These are phyloP conservation scores for Cinnamomum chago DNA, from an alignment of 164 flowering plant genomes.

Conservation along the genomic window DNA sequence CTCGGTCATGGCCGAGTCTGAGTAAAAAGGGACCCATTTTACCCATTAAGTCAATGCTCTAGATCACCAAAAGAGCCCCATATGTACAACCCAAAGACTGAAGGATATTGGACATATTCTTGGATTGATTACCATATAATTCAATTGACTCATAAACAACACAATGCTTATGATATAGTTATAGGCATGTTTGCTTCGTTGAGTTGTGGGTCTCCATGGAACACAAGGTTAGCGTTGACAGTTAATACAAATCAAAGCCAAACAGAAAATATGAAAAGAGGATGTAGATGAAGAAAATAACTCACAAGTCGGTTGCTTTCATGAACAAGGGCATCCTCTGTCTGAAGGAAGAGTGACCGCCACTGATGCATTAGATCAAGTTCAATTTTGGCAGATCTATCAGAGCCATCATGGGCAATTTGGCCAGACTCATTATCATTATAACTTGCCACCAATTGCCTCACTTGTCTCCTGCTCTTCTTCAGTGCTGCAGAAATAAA, in stretches of 20 bases:
- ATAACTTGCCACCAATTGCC: constrained; percentile 36
- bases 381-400: constrained; percentile 39
- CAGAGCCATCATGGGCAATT: constrained; percentile 26
- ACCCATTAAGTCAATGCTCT: not conserved
- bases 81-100: not conserved
- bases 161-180: no score
- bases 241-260: not conserved
- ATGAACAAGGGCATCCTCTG: constrained; percentile 46
- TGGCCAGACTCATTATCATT: constrained; percentile 20
- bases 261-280: not conserved
- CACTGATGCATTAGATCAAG: constrained; percentile 61
- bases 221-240: not conserved
- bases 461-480: constrained; percentile 75
- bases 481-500: constrained; percentile 41
- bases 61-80: not conserved
- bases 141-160: not conserved
- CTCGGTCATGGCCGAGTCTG: no score
- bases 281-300: constrained; percentile 3
- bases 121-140: not conserved
- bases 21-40: no score
- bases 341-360: constrained; percentile 71
- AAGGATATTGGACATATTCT: not conserved
- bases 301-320: constrained; percentile 79
- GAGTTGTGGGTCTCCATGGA: no score
- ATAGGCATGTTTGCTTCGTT: no score